Evolutionary conservation across 2,329 filamentous ascomycete genomes (phyloP).

Genomic region (Beauveria pseudobassiana): DNA sequence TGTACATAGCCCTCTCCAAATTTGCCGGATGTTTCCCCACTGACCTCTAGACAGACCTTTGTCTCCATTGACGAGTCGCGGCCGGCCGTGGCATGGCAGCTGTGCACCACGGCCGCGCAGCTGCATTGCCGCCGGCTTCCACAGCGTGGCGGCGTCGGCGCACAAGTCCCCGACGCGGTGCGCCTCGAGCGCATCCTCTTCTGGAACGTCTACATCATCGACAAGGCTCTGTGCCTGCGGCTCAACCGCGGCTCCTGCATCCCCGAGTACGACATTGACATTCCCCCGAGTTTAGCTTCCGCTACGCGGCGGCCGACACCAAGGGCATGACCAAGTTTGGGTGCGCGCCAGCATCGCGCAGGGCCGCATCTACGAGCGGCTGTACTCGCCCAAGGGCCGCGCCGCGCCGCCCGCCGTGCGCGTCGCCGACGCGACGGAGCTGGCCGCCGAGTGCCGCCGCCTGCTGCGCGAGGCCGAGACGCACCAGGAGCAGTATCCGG

Average conservation of each 20-base stretch:
- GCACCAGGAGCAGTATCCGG: constrained; percentile 27
- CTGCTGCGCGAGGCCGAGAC: constrained; percentile 27
- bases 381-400: constrained; percentile 42
- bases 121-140: constrained; percentile 57
- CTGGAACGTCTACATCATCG: constrained; percentile 47
- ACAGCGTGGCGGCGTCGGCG: constrained; percentile 33
- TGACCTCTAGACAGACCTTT: constrained; percentile 34
- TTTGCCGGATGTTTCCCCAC: background rate
- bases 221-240: constrained; percentile 51
- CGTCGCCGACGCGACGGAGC: constrained; percentile 28
- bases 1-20: constrained; percentile 29
- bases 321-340: constrained; percentile 40
- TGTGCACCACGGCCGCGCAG: constrained; percentile 50
- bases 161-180: constrained; percentile 24
- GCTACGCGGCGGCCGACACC: constrained; percentile 26
- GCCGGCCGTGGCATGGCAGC: constrained; percentile 55
- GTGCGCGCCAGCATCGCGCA: constrained; percentile 48
- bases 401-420: constrained; percentile 31
- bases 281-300: constrained; percentile 37
- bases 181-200: constrained; percentile 36
- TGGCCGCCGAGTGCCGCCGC: constrained; percentile 30
- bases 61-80: constrained; percentile 56
- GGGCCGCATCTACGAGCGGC: constrained; percentile 49
- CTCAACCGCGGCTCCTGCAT: constrained; percentile 51
- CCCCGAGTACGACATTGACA: constrained; percentile 52